phyloP scores from a whole-genome alignment of 352 stramenopile species.

The Globisporangium paddicum region DNA sequence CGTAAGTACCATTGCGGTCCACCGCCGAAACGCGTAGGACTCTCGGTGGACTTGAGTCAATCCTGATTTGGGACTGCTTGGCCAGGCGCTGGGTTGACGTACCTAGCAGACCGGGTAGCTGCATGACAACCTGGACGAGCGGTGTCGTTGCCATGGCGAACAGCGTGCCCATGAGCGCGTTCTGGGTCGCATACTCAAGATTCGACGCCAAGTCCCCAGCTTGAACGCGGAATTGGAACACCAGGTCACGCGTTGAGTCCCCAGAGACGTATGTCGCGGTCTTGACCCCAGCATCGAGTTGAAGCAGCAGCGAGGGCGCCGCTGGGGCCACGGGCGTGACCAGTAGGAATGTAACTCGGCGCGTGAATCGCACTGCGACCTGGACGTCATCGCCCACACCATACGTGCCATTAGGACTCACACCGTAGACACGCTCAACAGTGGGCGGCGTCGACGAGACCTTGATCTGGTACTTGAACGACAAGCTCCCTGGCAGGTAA shows the following conservation, averaged over 20 bases:
- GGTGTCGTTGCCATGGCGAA: conserved; percentile 43
- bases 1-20: conserved; percentile 44
- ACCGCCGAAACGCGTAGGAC: conserved; percentile 25
- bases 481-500: conserved; percentile 34
- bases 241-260: conserved; percentile 22
- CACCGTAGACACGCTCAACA: conserved; percentile 35
- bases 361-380: conserved; percentile 44
- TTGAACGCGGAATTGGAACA: conserved; percentile 50
- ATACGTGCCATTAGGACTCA: conserved; percentile 24
- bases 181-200: conserved; percentile 36
- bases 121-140: conserved; percentile 18
- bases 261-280: conserved; percentile 40
- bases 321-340: background rate
- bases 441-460: conserved; percentile 38
- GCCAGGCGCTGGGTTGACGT: conserved; percentile 31
- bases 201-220: conserved; percentile 21
- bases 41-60: conserved; percentile 35
- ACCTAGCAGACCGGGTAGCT: conserved; percentile 27
- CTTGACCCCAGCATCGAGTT: conserved; percentile 24
- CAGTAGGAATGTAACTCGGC: conserved; percentile 18
- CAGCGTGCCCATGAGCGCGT: conserved; percentile 33
- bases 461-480: conserved; percentile 31
- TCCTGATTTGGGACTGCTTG: conserved; percentile 20
- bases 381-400: conserved; percentile 47
- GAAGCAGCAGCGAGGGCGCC: conserved; percentile 27